A percentile compares a stretch with the other conserved stretches of the same genome.
phyloP scores from a whole-genome alignment of 1,284 basidiomycete species.

The Fomitopsis pinicola region DNA sequence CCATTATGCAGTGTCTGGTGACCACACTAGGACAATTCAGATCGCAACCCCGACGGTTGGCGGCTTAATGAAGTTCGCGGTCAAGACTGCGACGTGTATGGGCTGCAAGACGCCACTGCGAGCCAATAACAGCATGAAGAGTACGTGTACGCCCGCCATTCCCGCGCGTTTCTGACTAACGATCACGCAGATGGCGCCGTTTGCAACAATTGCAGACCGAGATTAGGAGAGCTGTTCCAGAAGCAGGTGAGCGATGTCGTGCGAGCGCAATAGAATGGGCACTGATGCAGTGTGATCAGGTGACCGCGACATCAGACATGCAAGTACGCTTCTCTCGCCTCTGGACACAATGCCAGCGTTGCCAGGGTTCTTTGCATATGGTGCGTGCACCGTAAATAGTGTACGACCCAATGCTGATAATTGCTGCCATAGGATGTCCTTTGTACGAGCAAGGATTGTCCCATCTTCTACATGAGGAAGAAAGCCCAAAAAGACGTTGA shows the following conservation, averaged over 20 bases:
- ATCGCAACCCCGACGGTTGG: slow-evolving; percentile 94
- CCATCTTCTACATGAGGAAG: slow-evolving; percentile 97
- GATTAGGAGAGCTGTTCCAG: slow-evolving; percentile 85
- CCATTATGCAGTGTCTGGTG: slow-evolving; percentile 72
- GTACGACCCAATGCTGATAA: not conserved
- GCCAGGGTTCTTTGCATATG: slow-evolving; percentile 94
- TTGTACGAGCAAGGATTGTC: slow-evolving; percentile 96
- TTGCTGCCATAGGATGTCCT: slow-evolving; percentile 75
- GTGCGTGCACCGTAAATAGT: slow-evolving; percentile 33
- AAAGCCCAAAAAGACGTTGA: slow-evolving; percentile 96
- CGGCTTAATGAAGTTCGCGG: slow-evolving; percentile 95
- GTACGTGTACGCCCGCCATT: slow-evolving; percentile 36
- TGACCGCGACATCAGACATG: slow-evolving; percentile 63
- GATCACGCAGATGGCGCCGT: slow-evolving; percentile 75
- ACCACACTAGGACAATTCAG: slow-evolving; percentile 89
- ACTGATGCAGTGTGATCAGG: slow-evolving; percentile 21
- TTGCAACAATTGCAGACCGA: slow-evolving; percentile 86
- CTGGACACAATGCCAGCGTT: slow-evolving; percentile 97
- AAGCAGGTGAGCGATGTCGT: slow-evolving; percentile 59
- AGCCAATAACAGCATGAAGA: slow-evolving; percentile 63
- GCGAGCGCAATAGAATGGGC: not conserved
- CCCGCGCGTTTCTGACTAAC: not conserved
- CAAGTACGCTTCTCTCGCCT: slow-evolving; percentile 90
- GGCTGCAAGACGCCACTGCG: slow-evolving; percentile 89
- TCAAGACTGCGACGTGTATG: slow-evolving; percentile 89